Evolutionary conservation across 257 asterid genomes (phyloP).

Genomic region (Solanum microdontum): DNA sequence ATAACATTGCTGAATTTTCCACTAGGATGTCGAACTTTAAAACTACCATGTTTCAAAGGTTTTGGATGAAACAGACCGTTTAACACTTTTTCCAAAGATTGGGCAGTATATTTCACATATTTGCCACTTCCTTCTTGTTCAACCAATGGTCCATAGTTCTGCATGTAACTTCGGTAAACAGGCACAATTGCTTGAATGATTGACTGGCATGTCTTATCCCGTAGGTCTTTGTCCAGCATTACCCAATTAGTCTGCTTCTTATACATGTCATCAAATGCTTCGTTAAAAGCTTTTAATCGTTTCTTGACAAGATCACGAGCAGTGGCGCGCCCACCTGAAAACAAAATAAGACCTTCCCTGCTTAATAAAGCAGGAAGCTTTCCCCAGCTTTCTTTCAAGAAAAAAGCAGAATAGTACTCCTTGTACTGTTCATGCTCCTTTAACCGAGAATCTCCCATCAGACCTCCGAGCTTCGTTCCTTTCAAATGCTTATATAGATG

Average conservation of each 20-base stretch:
- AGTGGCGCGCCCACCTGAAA: constrained; percentile 80
- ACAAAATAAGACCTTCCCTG: constrained; percentile 75
- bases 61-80: constrained; percentile 54
- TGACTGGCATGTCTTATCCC: constrained; percentile 50
- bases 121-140: constrained; percentile 69
- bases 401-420: constrained; percentile 36
- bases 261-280: constrained; percentile 65
- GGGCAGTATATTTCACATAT: constrained; percentile 59
- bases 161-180: constrained; percentile 88
- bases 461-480: constrained; percentile 58
- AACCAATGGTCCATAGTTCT: constrained; percentile 81
- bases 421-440: constrained; percentile 46
- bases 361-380: constrained; percentile 68
- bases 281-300: constrained; percentile 62
- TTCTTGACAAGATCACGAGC: constrained; percentile 87
- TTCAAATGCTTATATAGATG: constrained; percentile 60
- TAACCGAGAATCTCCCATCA: constrained; percentile 66
- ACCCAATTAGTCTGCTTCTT: constrained; percentile 53
- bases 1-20: constrained; percentile 43
- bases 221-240: constrained; percentile 50
- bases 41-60: constrained; percentile 51
- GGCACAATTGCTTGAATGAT: constrained; percentile 75
- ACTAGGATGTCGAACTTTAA: constrained; percentile 51
- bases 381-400: constrained; percentile 82
- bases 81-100: constrained; percentile 62